Percentiles rank a stretch among this genome's conserved stretches.
Evolutionary conservation across 768 basidiomycete species (phyloP).

Genomic region (Chalciporus sphaerocephalus): DNA sequence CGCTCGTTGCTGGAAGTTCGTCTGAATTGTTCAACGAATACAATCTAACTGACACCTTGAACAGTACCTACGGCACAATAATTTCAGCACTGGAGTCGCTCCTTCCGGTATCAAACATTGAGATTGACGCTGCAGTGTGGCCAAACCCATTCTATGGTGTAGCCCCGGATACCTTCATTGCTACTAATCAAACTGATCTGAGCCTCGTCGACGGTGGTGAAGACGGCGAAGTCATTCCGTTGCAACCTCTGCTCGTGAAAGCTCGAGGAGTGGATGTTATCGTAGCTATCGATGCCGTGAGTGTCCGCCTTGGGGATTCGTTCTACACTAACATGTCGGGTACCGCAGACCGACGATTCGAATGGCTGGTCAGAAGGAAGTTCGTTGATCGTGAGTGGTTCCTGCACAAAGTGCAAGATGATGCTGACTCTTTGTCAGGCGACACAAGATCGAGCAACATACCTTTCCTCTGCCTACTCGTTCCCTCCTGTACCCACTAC

Average conservation of each 20-base stretch:
- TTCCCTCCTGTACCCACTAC: conserved; percentile 31
- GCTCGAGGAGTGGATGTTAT: conserved; percentile 46
- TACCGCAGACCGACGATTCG: conserved; percentile 11
- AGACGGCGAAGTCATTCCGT: conserved; percentile 41
- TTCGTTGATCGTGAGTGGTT: conserved; percentile 23
- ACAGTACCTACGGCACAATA: conserved; percentile 8
- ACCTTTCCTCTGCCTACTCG: conserved; percentile 32
- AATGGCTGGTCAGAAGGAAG: conserved; percentile 22
- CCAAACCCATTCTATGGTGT: conserved; percentile 39
- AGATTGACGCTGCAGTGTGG: conserved; percentile 30
- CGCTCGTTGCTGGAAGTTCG: conserved; percentile 39
- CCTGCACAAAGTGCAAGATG: neutral
- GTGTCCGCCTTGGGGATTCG: conserved; percentile 7
- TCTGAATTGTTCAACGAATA: conserved; percentile 32
- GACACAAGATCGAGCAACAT: conserved; percentile 37
- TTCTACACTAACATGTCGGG: neutral
- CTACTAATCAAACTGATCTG: conserved; percentile 30
- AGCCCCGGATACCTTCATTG: conserved; percentile 32
- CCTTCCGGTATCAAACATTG: conserved; percentile 23
- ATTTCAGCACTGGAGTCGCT: conserved; percentile 16
- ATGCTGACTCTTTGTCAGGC: conserved; percentile 12
- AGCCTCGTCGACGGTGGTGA: conserved; percentile 40
- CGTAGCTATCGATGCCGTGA: conserved; percentile 44
- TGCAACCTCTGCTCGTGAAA: conserved; percentile 47
- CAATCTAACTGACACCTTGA: conserved; percentile 25